These are phyloP conservation scores for Trebouxia sp. DNA, from an alignment of 139 green algal species.

Conservation along the genomic window DNA sequence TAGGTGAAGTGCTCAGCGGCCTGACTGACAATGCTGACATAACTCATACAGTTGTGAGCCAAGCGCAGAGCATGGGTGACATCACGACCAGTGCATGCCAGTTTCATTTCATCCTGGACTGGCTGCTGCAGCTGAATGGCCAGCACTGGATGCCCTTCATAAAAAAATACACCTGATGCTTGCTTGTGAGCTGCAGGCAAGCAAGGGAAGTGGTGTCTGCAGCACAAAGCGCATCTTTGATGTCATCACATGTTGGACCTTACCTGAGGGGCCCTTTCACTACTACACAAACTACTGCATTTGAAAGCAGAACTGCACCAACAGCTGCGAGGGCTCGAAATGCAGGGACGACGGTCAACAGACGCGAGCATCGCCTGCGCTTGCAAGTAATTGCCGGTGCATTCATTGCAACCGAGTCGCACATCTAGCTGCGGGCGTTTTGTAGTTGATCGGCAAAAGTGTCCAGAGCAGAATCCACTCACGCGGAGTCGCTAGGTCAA, in stretches of 20 bases:
- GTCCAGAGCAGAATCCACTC: too few species aligned
- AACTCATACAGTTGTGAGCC: background rate
- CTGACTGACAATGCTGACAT: slow-evolving; percentile 3
- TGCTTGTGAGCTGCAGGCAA: too few species aligned
- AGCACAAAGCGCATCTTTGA: too few species aligned
- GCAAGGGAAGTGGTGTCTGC: too few species aligned
- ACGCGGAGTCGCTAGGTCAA: too few species aligned
- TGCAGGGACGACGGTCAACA: background rate
- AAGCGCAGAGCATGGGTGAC: background rate
- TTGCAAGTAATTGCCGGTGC: too few species aligned
- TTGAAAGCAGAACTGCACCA: background rate
- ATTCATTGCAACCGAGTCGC: too few species aligned
- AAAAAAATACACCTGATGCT: slow-evolving; percentile 17
- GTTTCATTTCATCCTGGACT: background rate
- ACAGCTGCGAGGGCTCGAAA: background rate
- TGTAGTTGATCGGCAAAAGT: too few species aligned
- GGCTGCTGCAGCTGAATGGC: background rate
- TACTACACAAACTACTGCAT: background rate
- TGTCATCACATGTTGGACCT: background rate
- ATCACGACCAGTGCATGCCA: background rate
- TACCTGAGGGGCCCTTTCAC: background rate
- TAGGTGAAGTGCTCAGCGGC: background rate
- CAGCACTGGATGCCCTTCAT: background rate
- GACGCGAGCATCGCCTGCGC: too few species aligned
- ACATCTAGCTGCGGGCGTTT: too few species aligned